Base-by-base conservation (phyloP, 83 land plant genomes). In the Diphasiastrum complanatum region DNA sequence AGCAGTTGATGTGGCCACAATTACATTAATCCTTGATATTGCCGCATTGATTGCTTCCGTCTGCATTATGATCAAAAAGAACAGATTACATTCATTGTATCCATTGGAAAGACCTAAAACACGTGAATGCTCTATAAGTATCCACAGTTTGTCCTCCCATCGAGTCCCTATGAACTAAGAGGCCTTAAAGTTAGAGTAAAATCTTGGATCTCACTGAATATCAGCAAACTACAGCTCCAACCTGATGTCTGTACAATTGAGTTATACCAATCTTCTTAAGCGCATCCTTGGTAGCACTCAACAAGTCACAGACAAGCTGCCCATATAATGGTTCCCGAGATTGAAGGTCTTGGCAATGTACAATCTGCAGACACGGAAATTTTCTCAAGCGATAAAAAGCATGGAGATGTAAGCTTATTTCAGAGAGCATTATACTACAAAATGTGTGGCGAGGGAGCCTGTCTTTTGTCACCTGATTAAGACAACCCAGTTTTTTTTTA, bases 381-480 rank as follows among this genome's bases (percentile, higher is more conserved):
- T n/a, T n/a, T n/a, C n/a, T n/a, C n/a, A n/a, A n/a, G n/a, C n/a
- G n/a, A n/a, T n/a, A n/a, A n/a, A n/a, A n/a, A n/a, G n/a, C n/a
- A n/a, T n/a, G n/a, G n/a, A n/a, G n/a, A n/a, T n/a, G n/a, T n/a
- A n/a, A n/a, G n/a, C n/a, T n/a, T n/a, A n/a, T n/a, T n/a, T n/a
- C n/a, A n/a, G n/a, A n/a, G n/a, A n/a, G n/a, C n/a, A n/a, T n/a
- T n/a, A n/a, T n/a, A n/a, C n/a, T n/a, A n/a, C n/a, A n/a, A n/a
- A n/a, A n/a, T n/a, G n/a, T n/a, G n/a, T n/a, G n/a, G n/a, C n/a
- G n/a, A n/a, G n/a, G n/a, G n/a, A n/a, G n/a, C n/a, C n/a, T n/a
- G n/a, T n/a, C n/a, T n/a, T n/a, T n/a, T n/a, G n/a, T n/a, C n/a
- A 88, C 95, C 91, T 89, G 95, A 49, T 87, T 91, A 48, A 55